Conservation (phyloP, 116 monocot species). For the Dioscorea cayenensis region DNA sequence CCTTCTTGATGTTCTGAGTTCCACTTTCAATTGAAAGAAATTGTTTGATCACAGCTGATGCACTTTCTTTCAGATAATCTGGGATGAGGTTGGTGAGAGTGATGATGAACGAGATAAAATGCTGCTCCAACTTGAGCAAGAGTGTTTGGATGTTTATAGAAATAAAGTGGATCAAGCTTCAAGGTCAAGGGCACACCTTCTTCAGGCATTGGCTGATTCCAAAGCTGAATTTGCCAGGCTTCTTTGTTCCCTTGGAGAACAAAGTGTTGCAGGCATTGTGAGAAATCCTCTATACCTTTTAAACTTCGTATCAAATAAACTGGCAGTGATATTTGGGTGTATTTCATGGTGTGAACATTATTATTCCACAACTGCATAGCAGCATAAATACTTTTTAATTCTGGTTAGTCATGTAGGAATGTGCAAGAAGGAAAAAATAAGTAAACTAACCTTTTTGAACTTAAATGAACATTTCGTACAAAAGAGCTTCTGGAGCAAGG, state of each 20-base stretch:
- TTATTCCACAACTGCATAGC: too few relatives aligned
- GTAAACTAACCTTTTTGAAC: too few relatives aligned
- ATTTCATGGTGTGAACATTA: too few relatives aligned
- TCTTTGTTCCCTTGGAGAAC: constrained; percentile 74
- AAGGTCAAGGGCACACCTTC: constrained; percentile 63
- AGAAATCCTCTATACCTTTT: constrained; percentile 10
- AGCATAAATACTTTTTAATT: too few relatives aligned
- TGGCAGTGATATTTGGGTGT: too few relatives aligned
- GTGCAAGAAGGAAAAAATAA: too few relatives aligned
- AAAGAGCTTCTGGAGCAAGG: not conserved
- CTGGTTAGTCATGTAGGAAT: too few relatives aligned
- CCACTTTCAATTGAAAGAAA: too few relatives aligned
- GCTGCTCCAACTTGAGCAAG: constrained; percentile 83
- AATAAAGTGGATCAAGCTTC: constrained; percentile 93
- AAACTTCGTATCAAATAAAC: too few relatives aligned
- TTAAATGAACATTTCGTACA: not conserved
- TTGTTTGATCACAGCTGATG: too few relatives aligned
- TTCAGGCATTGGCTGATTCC: constrained; percentile 70
- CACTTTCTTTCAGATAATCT: constrained; percentile 61
- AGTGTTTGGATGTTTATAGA: constrained; percentile 92
- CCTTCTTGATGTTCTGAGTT: not conserved
- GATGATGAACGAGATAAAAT: constrained; percentile 85
- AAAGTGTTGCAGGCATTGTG: constrained; percentile 41
- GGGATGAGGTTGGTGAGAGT: constrained; percentile 97
- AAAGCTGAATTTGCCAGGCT: constrained; percentile 52